A percentile compares a stretch with the other conserved stretches of the same genome.
Conservation (phyloP, 1,284 basidiomycete species). For the Cerrena zonata region DNA sequence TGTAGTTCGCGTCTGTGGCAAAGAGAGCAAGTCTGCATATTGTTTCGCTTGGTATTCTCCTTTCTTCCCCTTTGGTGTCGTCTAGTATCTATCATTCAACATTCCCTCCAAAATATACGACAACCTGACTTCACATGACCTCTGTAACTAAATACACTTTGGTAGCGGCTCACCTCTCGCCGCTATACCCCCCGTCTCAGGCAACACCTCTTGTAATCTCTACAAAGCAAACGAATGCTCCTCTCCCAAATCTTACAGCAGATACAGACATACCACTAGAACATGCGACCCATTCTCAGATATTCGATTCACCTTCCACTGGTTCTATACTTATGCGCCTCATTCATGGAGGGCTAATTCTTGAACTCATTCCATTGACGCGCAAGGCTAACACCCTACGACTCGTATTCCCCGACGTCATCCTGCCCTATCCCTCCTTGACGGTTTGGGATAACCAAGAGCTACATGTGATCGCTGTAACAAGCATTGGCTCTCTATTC, state of each 20-base stretch:
- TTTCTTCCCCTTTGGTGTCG: neutral
- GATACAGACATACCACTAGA: constrained; percentile 58
- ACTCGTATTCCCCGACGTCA: constrained; percentile 71
- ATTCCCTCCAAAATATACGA: neutral
- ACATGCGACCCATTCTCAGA: constrained; percentile 65
- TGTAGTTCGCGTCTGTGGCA: neutral
- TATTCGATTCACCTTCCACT: constrained; percentile 52
- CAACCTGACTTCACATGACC: neutral
- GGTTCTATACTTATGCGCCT: constrained; percentile 72
- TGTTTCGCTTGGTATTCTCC: neutral
- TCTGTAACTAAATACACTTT: neutral
- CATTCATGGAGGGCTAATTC: constrained; percentile 66
- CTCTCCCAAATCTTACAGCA: constrained; percentile 36
- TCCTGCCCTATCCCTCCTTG: constrained; percentile 63
- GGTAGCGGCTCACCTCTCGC: constrained; percentile 15
- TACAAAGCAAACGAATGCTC: constrained; percentile 50
- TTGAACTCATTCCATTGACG: constrained; percentile 74
- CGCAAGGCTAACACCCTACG: constrained; percentile 60
- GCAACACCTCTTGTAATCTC: constrained; percentile 50
- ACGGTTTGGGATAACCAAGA: constrained; percentile 54
- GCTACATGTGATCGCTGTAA: constrained; percentile 69
- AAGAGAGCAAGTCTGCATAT: too few species aligned
- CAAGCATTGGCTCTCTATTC: constrained; percentile 69
- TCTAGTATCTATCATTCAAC: neutral
- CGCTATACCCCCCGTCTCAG: constrained; percentile 38